Evolutionary conservation across 345 rosid species (phyloP), one percentile per base, ranked within the genome.

Genomic region (Lepidium aucheri): DNA sequence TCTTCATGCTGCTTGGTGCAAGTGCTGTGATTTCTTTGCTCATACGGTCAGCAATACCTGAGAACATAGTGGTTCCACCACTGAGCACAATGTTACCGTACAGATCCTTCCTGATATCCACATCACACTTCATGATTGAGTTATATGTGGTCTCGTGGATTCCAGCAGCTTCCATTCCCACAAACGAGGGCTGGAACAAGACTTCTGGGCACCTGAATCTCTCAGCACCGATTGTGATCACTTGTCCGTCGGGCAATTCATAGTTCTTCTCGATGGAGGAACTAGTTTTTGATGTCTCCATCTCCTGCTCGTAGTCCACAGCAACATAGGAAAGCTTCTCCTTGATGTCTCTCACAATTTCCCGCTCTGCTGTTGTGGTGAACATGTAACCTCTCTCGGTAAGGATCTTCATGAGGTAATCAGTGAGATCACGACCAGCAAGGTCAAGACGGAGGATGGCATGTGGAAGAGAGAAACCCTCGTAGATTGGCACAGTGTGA

Each of bases 271-370:
- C 89, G 16, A 84, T 78, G 54, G 89, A 78, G 0, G 89, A 84
- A 75, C 86, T 84, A 76, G 83, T 82, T 74, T 80, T 84, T 53
- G 89, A 76, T 3, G 86, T 80, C 74, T 84, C 89, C 30, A 82
- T 81, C 60, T 82, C 89, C 76, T 84, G 86, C 74, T 84, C 89
- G 13, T 76, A 84, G 67, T 84, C 86, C 10, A 84, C 75, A 54
- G 89, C 89, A 8, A 84, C 77, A 38, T 76, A 84, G 4, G 89
- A 81, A 8, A 84, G 84, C 74, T 84, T 84, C 76, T 84, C 95
- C 82, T 88, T 88, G 83, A 87, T 82, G 83, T 87, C 95, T 74
- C 95, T 86, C 64, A 87, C 95, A 78, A 87, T 87, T 85, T 88
- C 95, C 78, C 91, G 89, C 36, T 88, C 95, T 15, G 88, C 88